These are phyloP conservation scores for Quercus variabilis DNA, from an alignment of 306 rosid genomes.

Conservation along the genomic window DNA sequence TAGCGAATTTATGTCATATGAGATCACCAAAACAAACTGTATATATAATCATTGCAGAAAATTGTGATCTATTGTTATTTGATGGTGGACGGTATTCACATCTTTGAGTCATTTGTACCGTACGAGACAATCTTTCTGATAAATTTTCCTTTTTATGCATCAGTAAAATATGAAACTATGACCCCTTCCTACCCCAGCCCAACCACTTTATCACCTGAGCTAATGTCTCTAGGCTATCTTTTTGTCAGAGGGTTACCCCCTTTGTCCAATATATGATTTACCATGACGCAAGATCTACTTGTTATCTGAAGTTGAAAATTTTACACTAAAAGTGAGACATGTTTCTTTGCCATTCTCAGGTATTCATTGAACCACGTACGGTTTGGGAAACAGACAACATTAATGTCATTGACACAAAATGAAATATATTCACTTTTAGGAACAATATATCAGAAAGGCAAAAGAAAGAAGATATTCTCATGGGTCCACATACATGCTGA, in stretches of 20 bases:
- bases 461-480: not conserved
- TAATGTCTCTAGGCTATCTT: not conserved
- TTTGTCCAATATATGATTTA: not conserved
- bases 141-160: too few species aligned
- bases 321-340: not conserved
- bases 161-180: not conserved
- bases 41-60: not conserved
- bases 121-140: too few species aligned
- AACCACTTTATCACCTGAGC: not conserved
- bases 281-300: too few species aligned
- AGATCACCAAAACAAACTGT: not conserved
- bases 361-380: not conserved
- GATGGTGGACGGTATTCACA: not conserved
- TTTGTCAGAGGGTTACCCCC: not conserved
- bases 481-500: not conserved
- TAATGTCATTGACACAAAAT: not conserved
- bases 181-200: not conserved
- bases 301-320: not conserved
- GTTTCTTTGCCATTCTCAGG: not conserved
- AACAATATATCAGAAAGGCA: not conserved
- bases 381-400: not conserved
- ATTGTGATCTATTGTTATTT: not conserved
- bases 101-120: not conserved
- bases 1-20: not conserved
- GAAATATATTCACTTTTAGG: not conserved